Evolutionary conservation across 352 stramenopile species (phyloP).

Genomic region (Hyphochytrium catenoides): DNA sequence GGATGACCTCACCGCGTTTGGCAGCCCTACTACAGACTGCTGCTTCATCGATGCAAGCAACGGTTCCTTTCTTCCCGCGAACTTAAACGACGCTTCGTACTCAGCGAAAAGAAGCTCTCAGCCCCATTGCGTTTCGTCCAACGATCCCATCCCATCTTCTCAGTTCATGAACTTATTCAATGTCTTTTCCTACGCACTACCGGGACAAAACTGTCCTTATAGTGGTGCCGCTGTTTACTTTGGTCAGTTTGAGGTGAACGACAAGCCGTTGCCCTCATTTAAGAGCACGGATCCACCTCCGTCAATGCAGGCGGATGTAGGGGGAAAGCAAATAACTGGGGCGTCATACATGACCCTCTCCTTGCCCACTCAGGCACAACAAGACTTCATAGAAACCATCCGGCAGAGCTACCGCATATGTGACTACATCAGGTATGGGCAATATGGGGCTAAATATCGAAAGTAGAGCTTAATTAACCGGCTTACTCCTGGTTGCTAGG

Average conservation of each 20-base stretch:
- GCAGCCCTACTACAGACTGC: slow-evolving; percentile 27
- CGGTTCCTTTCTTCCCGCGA: slow-evolving; percentile 17
- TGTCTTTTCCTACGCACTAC: slow-evolving; percentile 25
- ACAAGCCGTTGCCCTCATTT: slow-evolving; percentile 17
- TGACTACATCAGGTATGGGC: too few relatives aligned
- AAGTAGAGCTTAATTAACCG: too few relatives aligned
- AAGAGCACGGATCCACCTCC: slow-evolving; percentile 11
- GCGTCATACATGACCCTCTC: slow-evolving; percentile 38
- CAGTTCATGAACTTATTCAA: slow-evolving; percentile 38
- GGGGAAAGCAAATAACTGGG: slow-evolving; percentile 22
- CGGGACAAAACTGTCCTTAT: slow-evolving; percentile 23
- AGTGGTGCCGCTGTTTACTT: slow-evolving; percentile 30
- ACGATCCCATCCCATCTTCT: slow-evolving; percentile 15
- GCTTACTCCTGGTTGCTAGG: too few relatives aligned
- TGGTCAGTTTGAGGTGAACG: slow-evolving; percentile 35
- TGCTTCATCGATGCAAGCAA: slow-evolving; percentile 24
- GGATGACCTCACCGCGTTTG: slow-evolving; percentile 42
- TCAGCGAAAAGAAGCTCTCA: slow-evolving; percentile 12
- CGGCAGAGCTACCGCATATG: too few relatives aligned
- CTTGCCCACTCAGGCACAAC: too few relatives aligned
- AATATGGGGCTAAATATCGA: too few relatives aligned
- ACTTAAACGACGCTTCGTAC: slow-evolving; percentile 19
- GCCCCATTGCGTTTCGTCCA: slow-evolving; percentile 17
- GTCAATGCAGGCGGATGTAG: slow-evolving; percentile 21
- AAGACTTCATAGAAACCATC: too few relatives aligned